phyloP scores from a whole-genome alignment of 1,139 yeast genomes.

The Taphrina deformans region DNA sequence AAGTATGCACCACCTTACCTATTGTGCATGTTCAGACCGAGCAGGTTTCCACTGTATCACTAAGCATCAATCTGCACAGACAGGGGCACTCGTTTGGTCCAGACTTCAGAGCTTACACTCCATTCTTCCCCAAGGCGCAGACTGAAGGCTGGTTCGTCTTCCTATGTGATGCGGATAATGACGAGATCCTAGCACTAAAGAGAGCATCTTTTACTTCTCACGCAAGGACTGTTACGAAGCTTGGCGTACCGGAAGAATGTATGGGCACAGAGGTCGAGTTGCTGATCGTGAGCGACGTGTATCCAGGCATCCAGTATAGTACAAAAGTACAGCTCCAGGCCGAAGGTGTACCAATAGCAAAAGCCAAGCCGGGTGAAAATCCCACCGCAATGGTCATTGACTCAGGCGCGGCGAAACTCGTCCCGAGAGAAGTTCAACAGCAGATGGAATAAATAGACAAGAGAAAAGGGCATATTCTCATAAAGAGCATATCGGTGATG shows the following conservation, averaged over 20 bases:
- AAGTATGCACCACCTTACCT: slow-evolving; percentile 25
- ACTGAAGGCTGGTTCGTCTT: slow-evolving; percentile 87
- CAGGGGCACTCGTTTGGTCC: slow-evolving; percentile 51
- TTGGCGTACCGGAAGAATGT: slow-evolving; percentile 49
- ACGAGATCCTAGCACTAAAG: slow-evolving; percentile 34
- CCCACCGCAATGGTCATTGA: slow-evolving; percentile 19
- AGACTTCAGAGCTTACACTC: slow-evolving; percentile 69
- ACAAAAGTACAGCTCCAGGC: neutral
- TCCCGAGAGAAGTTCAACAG: slow-evolving; percentile 1
- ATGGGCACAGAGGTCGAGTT: slow-evolving; percentile 27
- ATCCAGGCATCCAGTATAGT: slow-evolving; percentile 21
- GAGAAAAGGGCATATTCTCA: too few species aligned
- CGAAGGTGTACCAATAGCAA: neutral
- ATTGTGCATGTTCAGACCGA: slow-evolving; percentile 4
- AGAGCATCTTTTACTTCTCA: slow-evolving; percentile 24
- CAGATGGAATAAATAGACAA: slow-evolving; percentile 5
- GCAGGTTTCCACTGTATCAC: slow-evolving; percentile 4
- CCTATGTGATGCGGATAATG: slow-evolving; percentile 17
- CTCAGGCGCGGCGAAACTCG: slow-evolving; percentile 15
- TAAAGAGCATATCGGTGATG: too few species aligned
- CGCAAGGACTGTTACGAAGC: slow-evolving; percentile 8
- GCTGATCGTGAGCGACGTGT: slow-evolving; percentile 13
- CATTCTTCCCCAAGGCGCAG: slow-evolving; percentile 84
- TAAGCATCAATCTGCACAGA: slow-evolving; percentile 34
- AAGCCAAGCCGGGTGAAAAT: neutral